Evolutionary conservation across 2,329 filamentous ascomycete species (phyloP), one percentile per base, ranked within the genome.

Genomic region (Xylaria sp.): DNA sequence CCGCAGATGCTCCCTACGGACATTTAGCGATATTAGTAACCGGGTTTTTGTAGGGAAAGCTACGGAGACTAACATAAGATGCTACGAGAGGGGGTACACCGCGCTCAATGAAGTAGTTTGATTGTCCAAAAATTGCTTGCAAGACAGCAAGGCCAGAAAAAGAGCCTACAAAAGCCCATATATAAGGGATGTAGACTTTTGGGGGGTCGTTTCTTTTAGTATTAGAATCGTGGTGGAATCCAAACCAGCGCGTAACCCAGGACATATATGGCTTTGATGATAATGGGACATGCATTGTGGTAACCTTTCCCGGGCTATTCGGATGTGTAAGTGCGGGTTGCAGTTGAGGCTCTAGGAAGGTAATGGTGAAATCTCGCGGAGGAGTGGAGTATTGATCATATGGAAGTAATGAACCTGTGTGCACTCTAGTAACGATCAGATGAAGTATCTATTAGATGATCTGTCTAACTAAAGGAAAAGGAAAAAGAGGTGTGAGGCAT

Each of bases 91-190:
- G 55, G 15, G 55, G 55, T 23, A 58, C 47, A 2, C 46, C 55
- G 11, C 47, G 47, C 15, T 33, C 17, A 27, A 52, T 58, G 37
- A 58, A 58, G n/a, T 52, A 52, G 15, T 9, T 13, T 10, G 55
- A 40, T 11, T 58, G 47, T 10, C 47, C 55, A 15, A 58, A 58
- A n/a, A 58, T 46, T 4, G 55, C 55, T 31, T 51, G 46, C 37
- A 58, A 17, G 15, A 58, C 17, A 11, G 47, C 11, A 5, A 58
- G 35, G 15, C 55, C 37, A 15, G 25, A 25, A n/a, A 58, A 52
- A 4, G 55, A 23, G 46, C 55, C 55, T 4, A 58, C 21, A 19
- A 52, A 58, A 3, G 55, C 55, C 55, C 55, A 58, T 13, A 58
- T 2, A 15, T 58, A 58, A 13, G 55, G 35, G 8, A 58, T 17